Evolutionary conservation across 1,139 yeast genomes (phyloP).

Genomic region (Pichia sp.): DNA sequence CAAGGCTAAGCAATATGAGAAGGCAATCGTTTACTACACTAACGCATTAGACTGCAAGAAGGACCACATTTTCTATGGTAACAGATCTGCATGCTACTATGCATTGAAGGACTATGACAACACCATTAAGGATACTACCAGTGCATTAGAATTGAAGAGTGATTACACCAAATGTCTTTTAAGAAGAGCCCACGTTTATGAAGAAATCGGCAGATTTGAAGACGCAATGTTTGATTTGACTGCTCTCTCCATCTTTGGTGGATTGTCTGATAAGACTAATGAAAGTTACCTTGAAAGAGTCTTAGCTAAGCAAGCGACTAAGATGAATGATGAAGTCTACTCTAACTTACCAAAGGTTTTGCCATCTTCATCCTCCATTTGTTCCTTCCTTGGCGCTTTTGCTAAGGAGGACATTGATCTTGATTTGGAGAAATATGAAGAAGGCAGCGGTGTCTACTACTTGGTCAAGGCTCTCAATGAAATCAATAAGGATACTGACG

Average conservation of each 20-base stretch:
- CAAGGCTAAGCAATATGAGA: conserved; percentile 48
- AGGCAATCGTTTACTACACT: conserved; percentile 71
- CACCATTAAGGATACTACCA: conserved; percentile 81
- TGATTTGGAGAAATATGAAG: conserved; percentile 35
- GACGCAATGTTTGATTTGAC: conserved; percentile 93
- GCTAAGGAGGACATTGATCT: conserved; percentile 27
- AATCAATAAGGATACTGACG: conserved; percentile 56
- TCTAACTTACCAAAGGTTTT: conserved; percentile 46
- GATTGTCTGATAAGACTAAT: conserved; percentile 69
- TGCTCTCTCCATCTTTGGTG: conserved; percentile 70
- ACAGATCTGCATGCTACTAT: conserved; percentile 92
- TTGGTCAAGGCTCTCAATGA: conserved; percentile 64
- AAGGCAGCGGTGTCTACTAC: conserved; percentile 52
- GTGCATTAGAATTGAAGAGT: conserved; percentile 79
- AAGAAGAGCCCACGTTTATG: conserved; percentile 82
- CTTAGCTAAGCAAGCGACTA: conserved; percentile 66
- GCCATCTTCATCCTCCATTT: conserved; percentile 81
- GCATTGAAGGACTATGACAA: conserved; percentile 72
- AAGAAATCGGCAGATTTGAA: conserved; percentile 64
- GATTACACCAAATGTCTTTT: conserved; percentile 84
- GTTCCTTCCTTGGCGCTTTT: conserved; percentile 81
- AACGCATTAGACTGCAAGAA: conserved; percentile 66
- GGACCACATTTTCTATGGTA: conserved; percentile 88
- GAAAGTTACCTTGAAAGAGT: conserved; percentile 86
- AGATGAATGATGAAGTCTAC: conserved; percentile 55